Evolutionary conservation across 768 basidiomycete species (phyloP).

Genomic region (Phlebiopsis flavidoalba): DNA sequence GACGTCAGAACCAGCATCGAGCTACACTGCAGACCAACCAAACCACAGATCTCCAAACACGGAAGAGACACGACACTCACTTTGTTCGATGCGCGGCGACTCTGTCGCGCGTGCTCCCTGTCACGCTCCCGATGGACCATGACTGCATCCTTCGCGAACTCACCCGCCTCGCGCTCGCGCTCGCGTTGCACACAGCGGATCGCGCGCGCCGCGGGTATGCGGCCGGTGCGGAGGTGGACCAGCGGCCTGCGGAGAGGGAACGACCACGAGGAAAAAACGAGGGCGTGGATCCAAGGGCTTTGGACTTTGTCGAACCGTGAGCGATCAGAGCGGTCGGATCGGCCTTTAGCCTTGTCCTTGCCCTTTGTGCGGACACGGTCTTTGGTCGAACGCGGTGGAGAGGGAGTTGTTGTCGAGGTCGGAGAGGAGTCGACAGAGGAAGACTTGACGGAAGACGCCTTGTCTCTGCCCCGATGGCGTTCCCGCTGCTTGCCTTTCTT

Average conservation of each 20-base stretch:
- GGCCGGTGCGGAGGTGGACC: background rate
- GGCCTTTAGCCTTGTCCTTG: background rate
- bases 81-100: background rate
- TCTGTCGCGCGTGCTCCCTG: conserved; percentile 12
- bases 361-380: background rate
- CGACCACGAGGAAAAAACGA: conserved; percentile 7
- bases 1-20: background rate
- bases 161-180: conserved; percentile 5
- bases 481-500: conserved; percentile 4
- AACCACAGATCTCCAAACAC: background rate
- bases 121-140: conserved; percentile 20
- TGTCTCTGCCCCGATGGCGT: background rate
- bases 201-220: background rate
- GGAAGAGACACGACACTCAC: conserved; percentile 3
- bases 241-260: conserved; percentile 3
- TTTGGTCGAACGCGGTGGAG: background rate
- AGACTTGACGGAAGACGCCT: background rate
- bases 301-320: conserved; percentile 1
- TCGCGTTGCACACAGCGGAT: conserved; percentile 1
- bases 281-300: background rate
- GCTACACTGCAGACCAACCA: background rate
- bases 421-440: background rate
- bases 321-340: background rate
- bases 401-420: background rate
- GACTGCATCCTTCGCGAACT: conserved; percentile 12